Conservation (phyloP, 306 rosid species). For the Corylus americana region DNA sequence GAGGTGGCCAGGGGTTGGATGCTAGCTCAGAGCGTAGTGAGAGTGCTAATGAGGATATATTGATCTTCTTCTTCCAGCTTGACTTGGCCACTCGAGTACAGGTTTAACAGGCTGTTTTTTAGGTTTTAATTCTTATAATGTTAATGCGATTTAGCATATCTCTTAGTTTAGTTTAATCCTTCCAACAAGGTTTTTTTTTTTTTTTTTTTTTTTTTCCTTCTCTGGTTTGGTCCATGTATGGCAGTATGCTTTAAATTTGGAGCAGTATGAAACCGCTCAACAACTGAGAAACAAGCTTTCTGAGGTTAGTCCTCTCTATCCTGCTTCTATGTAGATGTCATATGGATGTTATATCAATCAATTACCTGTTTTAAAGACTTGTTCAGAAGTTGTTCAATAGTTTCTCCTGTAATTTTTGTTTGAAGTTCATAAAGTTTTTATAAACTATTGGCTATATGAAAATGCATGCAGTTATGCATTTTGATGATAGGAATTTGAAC, state of each 20-base stretch:
- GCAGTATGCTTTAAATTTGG: conserved; percentile 83
- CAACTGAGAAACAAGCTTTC: conserved; percentile 83
- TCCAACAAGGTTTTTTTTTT: conserved; percentile 19
- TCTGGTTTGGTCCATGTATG: conserved; percentile 29
- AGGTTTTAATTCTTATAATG: not conserved
- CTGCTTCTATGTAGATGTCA: conserved; percentile 15
- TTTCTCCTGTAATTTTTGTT: not conserved
- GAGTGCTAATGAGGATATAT: conserved; percentile 81
- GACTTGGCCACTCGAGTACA: conserved; percentile 94
- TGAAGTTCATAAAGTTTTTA: not conserved
- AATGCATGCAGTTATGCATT: not conserved
- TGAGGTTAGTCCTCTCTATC: conserved; percentile 58
- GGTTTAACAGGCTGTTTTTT: conserved; percentile 43
- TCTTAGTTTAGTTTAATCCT: conserved; percentile 13
- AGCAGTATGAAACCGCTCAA: conserved; percentile 83
- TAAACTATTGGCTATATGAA: not conserved
- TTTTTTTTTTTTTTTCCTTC: conserved; percentile 9
- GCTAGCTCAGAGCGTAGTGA: conserved; percentile 81
- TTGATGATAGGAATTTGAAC: not conserved
- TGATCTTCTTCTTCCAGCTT: conserved; percentile 83
- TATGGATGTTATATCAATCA: not conserved
- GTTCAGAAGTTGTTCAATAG: not conserved
- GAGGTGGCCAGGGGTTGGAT: conserved; percentile 65
- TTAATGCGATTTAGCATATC: conserved; percentile 8
- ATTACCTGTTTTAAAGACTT: not conserved